phyloP scores from a whole-genome alignment of 2,329 filamentous ascomycete genomes.

The Fusarium sp. region DNA sequence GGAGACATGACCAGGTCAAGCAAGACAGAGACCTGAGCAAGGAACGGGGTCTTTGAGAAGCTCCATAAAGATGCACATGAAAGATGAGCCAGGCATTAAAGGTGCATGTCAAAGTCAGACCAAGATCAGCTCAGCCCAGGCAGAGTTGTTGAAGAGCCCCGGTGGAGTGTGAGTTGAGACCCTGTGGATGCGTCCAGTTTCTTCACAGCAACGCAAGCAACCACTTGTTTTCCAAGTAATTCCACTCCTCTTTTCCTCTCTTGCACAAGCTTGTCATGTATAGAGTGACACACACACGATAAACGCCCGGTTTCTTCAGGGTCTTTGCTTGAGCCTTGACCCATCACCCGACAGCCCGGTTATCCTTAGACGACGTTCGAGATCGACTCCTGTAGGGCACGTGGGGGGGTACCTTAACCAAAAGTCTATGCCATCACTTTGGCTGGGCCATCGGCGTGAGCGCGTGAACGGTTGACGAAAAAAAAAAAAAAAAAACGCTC shows the following conservation, averaged over 20 bases:
- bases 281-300: slow-evolving; percentile 38
- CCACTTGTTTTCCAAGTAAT: slow-evolving; percentile 18
- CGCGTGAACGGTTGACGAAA: slow-evolving; percentile 11
- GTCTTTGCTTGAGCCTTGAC: slow-evolving; percentile 24
- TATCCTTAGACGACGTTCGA: slow-evolving; percentile 28
- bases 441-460: slow-evolving; percentile 8
- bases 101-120: slow-evolving; percentile 28
- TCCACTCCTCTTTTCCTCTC: slow-evolving; percentile 20
- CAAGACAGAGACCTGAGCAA: slow-evolving; percentile 17
- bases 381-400: slow-evolving; percentile 41
- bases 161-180: slow-evolving; percentile 36
- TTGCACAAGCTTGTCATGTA: slow-evolving; percentile 30
- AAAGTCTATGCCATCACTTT: slow-evolving; percentile 18
- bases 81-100: slow-evolving; percentile 24
- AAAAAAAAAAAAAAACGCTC: not conserved
- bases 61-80: slow-evolving; percentile 20
- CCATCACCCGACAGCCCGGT: slow-evolving; percentile 39
- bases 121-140: slow-evolving; percentile 29
- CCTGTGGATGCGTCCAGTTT: slow-evolving; percentile 12
- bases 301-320: slow-evolving; percentile 30
- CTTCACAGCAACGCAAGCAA: slow-evolving; percentile 20
- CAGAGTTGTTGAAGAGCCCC: slow-evolving; percentile 7
- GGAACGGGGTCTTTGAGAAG: slow-evolving; percentile 22
- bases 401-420: slow-evolving; percentile 38
- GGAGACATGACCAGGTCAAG: slow-evolving; percentile 21